These are phyloP conservation scores for Corymbia calophylla DNA, from an alignment of 441 rosid genomes.

Conservation along the genomic window DNA sequence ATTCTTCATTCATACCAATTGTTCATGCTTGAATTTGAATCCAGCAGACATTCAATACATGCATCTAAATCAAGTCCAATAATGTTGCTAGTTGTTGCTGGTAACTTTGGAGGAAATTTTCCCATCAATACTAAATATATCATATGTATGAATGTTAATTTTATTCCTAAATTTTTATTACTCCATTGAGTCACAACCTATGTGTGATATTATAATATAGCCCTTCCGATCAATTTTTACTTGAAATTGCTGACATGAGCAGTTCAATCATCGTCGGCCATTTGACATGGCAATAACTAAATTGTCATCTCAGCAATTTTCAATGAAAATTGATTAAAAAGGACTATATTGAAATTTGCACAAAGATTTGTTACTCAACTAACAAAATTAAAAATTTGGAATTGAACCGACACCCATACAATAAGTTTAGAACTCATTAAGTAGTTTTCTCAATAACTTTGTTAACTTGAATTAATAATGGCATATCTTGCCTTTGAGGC, in stretches of 20 bases:
- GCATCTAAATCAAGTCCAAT: background rate
- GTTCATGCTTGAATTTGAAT: background rate
- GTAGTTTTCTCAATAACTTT: background rate
- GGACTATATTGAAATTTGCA: too few species aligned
- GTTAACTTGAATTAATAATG: background rate
- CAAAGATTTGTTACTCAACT: background rate
- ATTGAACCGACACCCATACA: too few species aligned
- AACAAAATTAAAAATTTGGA: too few species aligned
- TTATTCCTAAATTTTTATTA: too few species aligned
- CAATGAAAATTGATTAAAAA: too few species aligned
- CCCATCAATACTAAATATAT: background rate
- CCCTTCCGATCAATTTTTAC: background rate
- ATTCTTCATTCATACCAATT: background rate
- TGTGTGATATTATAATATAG: too few species aligned
- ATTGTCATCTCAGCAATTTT: too few species aligned
- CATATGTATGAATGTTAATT: background rate
- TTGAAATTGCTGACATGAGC: background rate
- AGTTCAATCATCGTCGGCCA: rapidly evolving
- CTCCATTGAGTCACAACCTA: background rate
- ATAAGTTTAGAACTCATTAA: too few species aligned
- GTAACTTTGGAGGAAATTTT: too few species aligned
- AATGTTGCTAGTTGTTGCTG: background rate
- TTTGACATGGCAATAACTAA: background rate
- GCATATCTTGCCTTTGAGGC: too few species aligned
- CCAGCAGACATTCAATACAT: background rate